phyloP scores from a whole-genome alignment of 2,329 filamentous ascomycete genomes.

The Colletotrichum karsti region DNA sequence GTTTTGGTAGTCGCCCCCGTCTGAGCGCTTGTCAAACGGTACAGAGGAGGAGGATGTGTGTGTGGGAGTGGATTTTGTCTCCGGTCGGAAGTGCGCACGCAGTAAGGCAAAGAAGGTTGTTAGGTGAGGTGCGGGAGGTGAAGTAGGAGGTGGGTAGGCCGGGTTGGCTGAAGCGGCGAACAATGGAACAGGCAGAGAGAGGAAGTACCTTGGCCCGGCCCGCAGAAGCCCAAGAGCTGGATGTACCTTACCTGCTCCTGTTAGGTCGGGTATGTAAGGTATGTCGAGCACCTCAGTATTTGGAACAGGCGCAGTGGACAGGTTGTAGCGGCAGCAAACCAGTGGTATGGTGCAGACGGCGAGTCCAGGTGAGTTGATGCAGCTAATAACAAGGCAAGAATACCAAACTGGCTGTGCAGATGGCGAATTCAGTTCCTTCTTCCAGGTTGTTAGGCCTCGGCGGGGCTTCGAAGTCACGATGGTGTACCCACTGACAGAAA shows the following conservation, averaged over 20 bases:
- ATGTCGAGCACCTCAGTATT: too few species aligned
- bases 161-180: not conserved
- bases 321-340: too few species aligned
- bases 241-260: too few species aligned
- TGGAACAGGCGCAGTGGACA: not conserved
- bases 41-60: too few species aligned
- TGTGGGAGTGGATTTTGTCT: conserved; percentile 21
- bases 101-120: conserved; percentile 13
- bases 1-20: conserved; percentile 27
- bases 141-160: conserved; percentile 4
- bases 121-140: conserved; percentile 16
- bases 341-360: conserved; percentile 1
- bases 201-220: not conserved
- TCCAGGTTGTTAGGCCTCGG: conserved; percentile 10
- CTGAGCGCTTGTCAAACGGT: conserved; percentile 30
- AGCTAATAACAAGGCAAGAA: not conserved
- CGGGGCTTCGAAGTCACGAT: conserved; percentile 15
- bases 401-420: conserved; percentile 9
- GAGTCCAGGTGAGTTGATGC: not conserved
- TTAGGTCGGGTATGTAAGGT: too few species aligned
- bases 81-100: conserved; percentile 20
- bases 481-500: not conserved
- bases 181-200: not conserved
- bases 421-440: conserved; percentile 10
- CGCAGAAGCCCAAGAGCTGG: not conserved